Base-by-base conservation (phyloP, 306 rosid species). In the Boehmeria nivea region DNA sequence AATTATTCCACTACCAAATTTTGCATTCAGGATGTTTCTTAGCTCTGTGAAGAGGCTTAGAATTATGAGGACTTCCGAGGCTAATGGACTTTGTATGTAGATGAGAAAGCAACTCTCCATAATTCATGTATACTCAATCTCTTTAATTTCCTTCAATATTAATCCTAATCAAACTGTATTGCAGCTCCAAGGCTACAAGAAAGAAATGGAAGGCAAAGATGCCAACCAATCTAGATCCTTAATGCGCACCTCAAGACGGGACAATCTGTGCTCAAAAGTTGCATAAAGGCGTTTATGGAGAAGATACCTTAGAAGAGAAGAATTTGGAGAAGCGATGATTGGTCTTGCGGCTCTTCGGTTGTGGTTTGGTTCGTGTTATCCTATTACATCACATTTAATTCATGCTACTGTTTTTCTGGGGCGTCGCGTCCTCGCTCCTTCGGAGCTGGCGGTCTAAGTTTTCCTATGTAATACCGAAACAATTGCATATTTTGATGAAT, bases 31-130 rank as follows among this genome's bases (percentile, higher is more conserved):
- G 72, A 87, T 91, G 96, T 87, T 91, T 68, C 27, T 81, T 46
- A 49, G 67, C 68, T 81, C 95, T 0, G 89, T 85, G 69, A 87
- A 79, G 94, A 78, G 96, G 81, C 83, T 87, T 24, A 75, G 95
- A 78, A 85, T 91, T 47, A 91, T 91, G 95, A 85, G 82, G 72
- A 79, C 82, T 38, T 70, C 84, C 25, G 94, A 87, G 72, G 89
- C 83, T 43, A 82, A 81, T 52, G 89, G 91, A 73, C 87, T 81
- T 55, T 88, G 87, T 84, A 77, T 59, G 83, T 28, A 65, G 55
- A 69, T 54, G 42, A 56, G 24, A 58, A 33, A 25, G 58, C 66
- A 21, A n/a, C 64, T 43, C 48, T 5, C n/a, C n/a, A 55, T 20
- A 52, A 39, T 22, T 52, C 52, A 36, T 28, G 42, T 57, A 23